Evolutionary conservation across 2,329 filamentous ascomycete species (phyloP).

Genomic region (Myrmaecium sp.): DNA sequence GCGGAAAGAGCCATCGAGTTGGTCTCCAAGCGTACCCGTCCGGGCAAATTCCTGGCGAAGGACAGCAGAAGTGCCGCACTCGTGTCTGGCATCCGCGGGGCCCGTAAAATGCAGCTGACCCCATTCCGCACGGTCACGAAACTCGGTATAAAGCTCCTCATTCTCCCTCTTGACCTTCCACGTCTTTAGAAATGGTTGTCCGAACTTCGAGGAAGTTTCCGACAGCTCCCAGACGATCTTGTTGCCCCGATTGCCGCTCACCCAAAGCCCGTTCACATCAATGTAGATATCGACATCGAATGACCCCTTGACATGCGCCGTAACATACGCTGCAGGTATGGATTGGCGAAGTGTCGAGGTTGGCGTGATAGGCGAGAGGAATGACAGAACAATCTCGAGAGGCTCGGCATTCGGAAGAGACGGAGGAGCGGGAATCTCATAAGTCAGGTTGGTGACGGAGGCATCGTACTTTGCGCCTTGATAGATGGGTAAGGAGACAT

Average conservation of each 20-base stretch:
- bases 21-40: slow-evolving; percentile 48
- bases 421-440: slow-evolving; percentile 34
- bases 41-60: slow-evolving; percentile 54
- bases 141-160: slow-evolving; percentile 60
- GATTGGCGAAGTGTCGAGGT: slow-evolving; percentile 66
- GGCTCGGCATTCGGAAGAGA: slow-evolving; percentile 16
- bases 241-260: slow-evolving; percentile 55
- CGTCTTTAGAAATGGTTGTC: slow-evolving; percentile 36
- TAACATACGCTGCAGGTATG: slow-evolving; percentile 67
- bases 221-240: slow-evolving; percentile 53
- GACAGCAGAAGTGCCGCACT: slow-evolving; percentile 49
- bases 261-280: slow-evolving; percentile 48
- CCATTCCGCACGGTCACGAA: slow-evolving; percentile 60
- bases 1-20: slow-evolving; percentile 49
- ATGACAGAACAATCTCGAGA: slow-evolving; percentile 43
- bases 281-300: slow-evolving; percentile 34
- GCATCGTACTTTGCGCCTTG: slow-evolving; percentile 49
- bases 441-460: slow-evolving; percentile 53
- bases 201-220: slow-evolving; percentile 23
- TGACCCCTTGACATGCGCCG: slow-evolving; percentile 49
- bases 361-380: slow-evolving; percentile 64
- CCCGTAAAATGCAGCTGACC: slow-evolving; percentile 63
- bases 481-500: slow-evolving; percentile 41
- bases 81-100: slow-evolving; percentile 48
- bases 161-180: slow-evolving; percentile 44